Percentiles rank a stretch among this genome's conserved stretches.
These are phyloP conservation scores for Sporothrix protearum DNA, from an alignment of 2,329 filamentous ascomycete species.

Conservation along the genomic window DNA sequence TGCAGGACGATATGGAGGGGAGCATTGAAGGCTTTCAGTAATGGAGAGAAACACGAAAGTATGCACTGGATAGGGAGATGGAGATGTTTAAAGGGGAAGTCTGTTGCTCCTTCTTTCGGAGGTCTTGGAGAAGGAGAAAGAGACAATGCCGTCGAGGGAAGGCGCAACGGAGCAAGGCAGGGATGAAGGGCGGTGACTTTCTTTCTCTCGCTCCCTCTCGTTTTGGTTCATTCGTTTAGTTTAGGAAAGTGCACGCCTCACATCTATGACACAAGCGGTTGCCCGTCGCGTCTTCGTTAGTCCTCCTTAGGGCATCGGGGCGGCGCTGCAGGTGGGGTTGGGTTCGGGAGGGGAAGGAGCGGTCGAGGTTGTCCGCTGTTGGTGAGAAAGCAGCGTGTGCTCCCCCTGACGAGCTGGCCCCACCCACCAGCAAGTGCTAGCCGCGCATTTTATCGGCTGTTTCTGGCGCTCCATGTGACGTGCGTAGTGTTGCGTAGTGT, in stretches of 20 bases:
- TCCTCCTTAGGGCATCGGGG: neutral
- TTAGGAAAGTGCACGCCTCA: neutral
- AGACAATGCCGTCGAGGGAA: neutral
- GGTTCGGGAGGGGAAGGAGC: constrained; percentile 14
- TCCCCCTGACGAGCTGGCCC: constrained; percentile 1
- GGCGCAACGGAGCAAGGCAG: neutral
- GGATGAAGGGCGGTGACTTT: constrained; percentile 17
- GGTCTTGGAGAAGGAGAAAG: neutral
- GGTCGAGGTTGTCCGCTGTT: neutral
- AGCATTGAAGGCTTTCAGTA: constrained; percentile 1
- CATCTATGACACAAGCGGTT: constrained; percentile 14
- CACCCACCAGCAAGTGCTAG: neutral
- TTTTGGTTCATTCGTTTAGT: neutral
- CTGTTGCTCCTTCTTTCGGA: neutral
- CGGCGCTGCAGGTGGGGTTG: constrained; percentile 13
- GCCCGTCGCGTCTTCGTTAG: constrained; percentile 9
- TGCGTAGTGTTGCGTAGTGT: neutral
- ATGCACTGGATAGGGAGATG: neutral
- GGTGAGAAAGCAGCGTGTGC: neutral
- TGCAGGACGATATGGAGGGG: neutral
- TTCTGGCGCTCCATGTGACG: constrained; percentile 11
- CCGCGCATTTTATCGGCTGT: constrained; percentile 6
- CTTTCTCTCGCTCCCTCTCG: neutral
- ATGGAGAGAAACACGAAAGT: neutral
- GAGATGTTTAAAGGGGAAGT: neutral